Evolutionary conservation across 2,329 filamentous ascomycete species (phyloP), one percentile per base, ranked within the genome.

Genomic region (Pseudopithomyces chartarum): DNA sequence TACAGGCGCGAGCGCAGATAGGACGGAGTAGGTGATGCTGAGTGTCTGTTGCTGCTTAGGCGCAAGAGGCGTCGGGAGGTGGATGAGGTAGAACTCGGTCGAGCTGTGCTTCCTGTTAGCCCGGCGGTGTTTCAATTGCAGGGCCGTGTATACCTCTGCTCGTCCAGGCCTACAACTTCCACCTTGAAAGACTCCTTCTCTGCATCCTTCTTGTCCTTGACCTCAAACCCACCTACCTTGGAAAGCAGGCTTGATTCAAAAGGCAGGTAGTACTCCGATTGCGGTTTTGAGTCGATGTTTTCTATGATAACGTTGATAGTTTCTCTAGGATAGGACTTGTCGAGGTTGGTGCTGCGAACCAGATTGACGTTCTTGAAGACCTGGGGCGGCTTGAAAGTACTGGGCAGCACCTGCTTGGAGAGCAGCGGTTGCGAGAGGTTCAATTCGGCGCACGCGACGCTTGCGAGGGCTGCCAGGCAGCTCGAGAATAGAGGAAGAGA

Each of bases 281-380:
- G 93, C 17, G 92, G 85, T 64, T 88, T 81, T 59, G 85, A 83
- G 70, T 89, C 91, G 64, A 90, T 82, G 76, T 99, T 99, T 81
- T 97, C 90, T 61, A 99, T 87, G 50, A 96, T 83, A n/a, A 97
- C 89, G 79, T 98, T 97, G 82, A 97, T 87, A 13, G 88, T 90
- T 78, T 98, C 94, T 73, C 92, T 89, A 54, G 88, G 87, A 71
- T 95, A 98, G 65, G 87, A 90, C 83, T 97, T 98, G 79, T 98
- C 94, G 56, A 97, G 79, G 65, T 96, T 97, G 72, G 96, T 89
- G 62, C 90, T 88, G 69, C 95, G 90, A 50, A 98, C 90, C 29
- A 98, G 79, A 76, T 99, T 98, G 77, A 84, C 85, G 78, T 99
- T 97, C 80, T 93, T 92, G 82, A 97, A 99, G 65, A 93, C 90